Evolutionary conservation across 2,329 filamentous ascomycete species (phyloP), one percentile per base, ranked within the genome.

Genomic region (Kalmusia sp.): DNA sequence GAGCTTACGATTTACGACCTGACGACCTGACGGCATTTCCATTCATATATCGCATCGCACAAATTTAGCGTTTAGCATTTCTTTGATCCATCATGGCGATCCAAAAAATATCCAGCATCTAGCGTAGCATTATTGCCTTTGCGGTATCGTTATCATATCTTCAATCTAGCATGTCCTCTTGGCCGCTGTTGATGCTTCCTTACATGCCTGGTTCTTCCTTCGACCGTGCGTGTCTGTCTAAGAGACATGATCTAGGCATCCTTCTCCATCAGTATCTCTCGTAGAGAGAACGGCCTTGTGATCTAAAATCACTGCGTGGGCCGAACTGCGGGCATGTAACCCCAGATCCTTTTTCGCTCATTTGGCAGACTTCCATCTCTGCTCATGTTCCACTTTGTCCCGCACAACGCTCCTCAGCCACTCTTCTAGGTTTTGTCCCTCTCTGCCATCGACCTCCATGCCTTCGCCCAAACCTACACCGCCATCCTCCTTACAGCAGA

Each of bases 401-500:
- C 65, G 68, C 14, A 80, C 68, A 1, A 73, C 72, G n/a, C 68
- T 65, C 45, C 76, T 68, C 52, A 80, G 47, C 76, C 76, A 79
- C 33, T 62, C 64, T 34, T 72, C 65, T 30, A 76, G 34, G 50
- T 69, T 75, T 40, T 58, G 61, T 15, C 64, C 62, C 27, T 67
- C 55, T 21, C 55, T 65, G 1, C 69, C 75, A 53, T 77, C 71
- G 9, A 74, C 65, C 14, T 69, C 68, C 77, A 79, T 79, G 0
- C 61, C 66, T 11, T 73, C 71, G 25, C 74, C 74, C 6, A 73
- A 62, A 12, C 59, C 72, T 1, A 65, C 62, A 14, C 70, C 64
- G 8, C 69, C 71, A 22, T 71, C 61, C 17, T 71, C 64, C 30
- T 79, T 78, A 54, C 79, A 88, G 72, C 92, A 96, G 41, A 88